Evolutionary conservation across 2,329 filamentous ascomycete genomes (phyloP).

Genomic region (Hysterium pulicare): DNA sequence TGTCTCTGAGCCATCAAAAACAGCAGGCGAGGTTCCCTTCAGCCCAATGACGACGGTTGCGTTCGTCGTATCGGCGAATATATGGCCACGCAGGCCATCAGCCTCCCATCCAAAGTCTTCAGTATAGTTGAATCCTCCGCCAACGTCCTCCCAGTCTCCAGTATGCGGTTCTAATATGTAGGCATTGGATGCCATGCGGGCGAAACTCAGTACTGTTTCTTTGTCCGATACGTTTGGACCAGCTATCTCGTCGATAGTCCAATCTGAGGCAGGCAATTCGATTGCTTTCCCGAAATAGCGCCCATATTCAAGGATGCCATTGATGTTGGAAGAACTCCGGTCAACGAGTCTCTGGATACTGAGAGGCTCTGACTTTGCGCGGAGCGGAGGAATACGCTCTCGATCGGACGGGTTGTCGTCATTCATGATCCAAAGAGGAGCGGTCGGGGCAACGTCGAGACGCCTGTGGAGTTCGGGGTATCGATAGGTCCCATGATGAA

Average conservation of each 20-base stretch:
- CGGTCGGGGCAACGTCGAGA: slow-evolving; percentile 64
- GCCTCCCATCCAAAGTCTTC: slow-evolving; percentile 88
- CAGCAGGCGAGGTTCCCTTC: slow-evolving; percentile 83
- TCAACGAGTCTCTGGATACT: slow-evolving; percentile 80
- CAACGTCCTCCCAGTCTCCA: slow-evolving; percentile 71
- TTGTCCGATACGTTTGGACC: slow-evolving; percentile 84
- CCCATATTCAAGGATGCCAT: slow-evolving; percentile 72
- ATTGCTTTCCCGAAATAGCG: slow-evolving; percentile 65
- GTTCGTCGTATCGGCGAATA: slow-evolving; percentile 84
- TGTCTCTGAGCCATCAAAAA: slow-evolving; percentile 95
- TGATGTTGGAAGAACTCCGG: slow-evolving; percentile 70
- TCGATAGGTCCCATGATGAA: slow-evolving; percentile 80
- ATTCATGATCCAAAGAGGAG: slow-evolving; percentile 60
- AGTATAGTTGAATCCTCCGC: slow-evolving; percentile 76
- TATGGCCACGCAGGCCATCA: slow-evolving; percentile 86
- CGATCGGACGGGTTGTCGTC: slow-evolving; percentile 47
- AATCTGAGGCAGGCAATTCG: slow-evolving; percentile 68
- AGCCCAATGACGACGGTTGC: slow-evolving; percentile 85
- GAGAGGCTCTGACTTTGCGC: slow-evolving; percentile 58
- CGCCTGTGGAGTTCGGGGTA: slow-evolving; percentile 75
- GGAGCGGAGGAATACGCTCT: slow-evolving; percentile 46
- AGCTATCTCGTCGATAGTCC: slow-evolving; percentile 74
- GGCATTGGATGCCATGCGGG: slow-evolving; percentile 83
- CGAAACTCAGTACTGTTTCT: slow-evolving; percentile 76
- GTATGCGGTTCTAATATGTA: slow-evolving; percentile 72